phyloP scores from a whole-genome alignment of 306 rosid genomes.

The Dryas octopetala region DNA sequence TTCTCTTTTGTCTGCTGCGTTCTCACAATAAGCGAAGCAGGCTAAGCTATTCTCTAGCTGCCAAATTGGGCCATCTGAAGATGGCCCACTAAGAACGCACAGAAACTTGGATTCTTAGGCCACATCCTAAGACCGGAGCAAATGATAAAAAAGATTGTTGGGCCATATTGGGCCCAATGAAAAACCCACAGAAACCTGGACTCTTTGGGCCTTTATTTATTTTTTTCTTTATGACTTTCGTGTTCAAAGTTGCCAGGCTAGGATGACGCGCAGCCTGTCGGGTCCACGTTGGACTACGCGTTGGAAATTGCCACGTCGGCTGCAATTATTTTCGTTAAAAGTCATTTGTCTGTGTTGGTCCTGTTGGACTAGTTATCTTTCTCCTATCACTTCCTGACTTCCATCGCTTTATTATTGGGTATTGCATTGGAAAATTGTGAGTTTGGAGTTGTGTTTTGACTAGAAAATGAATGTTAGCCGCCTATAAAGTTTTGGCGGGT shows the following conservation, averaged over 20 bases:
- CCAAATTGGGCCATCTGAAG: neutral
- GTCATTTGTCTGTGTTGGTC: too few species aligned
- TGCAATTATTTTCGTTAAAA: neutral
- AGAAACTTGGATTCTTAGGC: neutral
- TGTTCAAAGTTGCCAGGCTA: neutral
- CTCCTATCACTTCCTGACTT: too few species aligned
- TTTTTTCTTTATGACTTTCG: too few species aligned
- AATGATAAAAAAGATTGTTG: too few species aligned
- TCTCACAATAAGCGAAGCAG: too few species aligned
- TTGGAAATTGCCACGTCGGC: slow-evolving; percentile 6
- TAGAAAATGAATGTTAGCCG: neutral
- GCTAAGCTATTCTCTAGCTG: neutral
- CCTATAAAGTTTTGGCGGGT: neutral
- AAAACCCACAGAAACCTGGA: too few species aligned
- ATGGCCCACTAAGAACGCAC: neutral
- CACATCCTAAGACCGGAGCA: too few species aligned
- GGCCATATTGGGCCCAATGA: too few species aligned
- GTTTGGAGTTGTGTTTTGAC: neutral
- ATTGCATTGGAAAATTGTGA: neutral
- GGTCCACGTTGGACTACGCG: neutral
- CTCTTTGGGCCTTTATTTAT: too few species aligned
- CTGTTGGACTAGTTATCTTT: too few species aligned
- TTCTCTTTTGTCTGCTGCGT: too few species aligned
- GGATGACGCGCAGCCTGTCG: neutral
- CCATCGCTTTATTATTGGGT: too few species aligned